Conservation (phyloP, 768 basidiomycete species). For the Amanita exitialis region DNA sequence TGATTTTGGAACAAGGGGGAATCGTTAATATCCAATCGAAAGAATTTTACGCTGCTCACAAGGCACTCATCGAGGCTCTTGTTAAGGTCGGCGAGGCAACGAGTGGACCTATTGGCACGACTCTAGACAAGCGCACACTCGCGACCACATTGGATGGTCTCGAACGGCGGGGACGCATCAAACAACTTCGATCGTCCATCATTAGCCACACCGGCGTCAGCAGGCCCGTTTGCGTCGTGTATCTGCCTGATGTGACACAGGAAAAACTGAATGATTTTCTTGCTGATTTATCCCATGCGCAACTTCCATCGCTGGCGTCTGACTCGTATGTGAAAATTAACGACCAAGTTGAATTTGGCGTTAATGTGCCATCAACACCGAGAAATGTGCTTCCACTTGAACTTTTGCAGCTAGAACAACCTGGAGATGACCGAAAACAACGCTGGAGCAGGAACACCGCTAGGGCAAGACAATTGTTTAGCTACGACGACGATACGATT, state of each 20-base stretch:
- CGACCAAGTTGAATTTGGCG: slow-evolving; percentile 45
- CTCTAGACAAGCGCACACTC: slow-evolving; percentile 67
- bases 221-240: slow-evolving; percentile 51
- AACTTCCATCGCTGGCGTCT: slow-evolving; percentile 23
- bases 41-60: slow-evolving; percentile 62
- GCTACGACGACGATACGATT: slow-evolving; percentile 41
- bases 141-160: slow-evolving; percentile 47
- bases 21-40: slow-evolving; percentile 56
- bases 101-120: slow-evolving; percentile 59
- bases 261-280: slow-evolving; percentile 51
- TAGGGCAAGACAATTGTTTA: slow-evolving; percentile 42
- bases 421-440: slow-evolving; percentile 28
- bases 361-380: slow-evolving; percentile 20
- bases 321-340: slow-evolving; percentile 39
- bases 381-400: slow-evolving; percentile 31
- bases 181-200: slow-evolving; percentile 57
- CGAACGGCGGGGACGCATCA: slow-evolving; percentile 59
- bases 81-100: slow-evolving; percentile 53
- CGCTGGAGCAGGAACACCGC: slow-evolving; percentile 34
- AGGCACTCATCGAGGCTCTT: slow-evolving; percentile 48
- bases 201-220: slow-evolving; percentile 47
- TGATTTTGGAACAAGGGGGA: slow-evolving; percentile 59
- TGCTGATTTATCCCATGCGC: slow-evolving; percentile 33
- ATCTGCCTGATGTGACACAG: slow-evolving; percentile 49
- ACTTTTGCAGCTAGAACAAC: slow-evolving; percentile 36